Evolutionary conservation across 75 land plant genomes (phyloP).

Genomic region (Pseudotsuga menziesii): DNA sequence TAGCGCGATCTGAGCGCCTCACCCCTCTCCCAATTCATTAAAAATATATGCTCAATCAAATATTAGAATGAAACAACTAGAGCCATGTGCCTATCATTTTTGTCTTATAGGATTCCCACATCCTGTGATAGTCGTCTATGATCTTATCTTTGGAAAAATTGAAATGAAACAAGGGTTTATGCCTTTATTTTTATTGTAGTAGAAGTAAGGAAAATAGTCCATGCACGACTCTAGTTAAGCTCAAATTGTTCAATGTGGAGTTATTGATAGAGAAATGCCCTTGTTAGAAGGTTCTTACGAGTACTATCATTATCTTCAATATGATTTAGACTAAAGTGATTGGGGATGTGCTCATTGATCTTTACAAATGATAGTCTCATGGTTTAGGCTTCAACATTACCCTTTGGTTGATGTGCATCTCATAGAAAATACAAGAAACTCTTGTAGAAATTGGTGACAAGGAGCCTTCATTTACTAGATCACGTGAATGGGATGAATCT

Average conservation of each 20-base stretch:
- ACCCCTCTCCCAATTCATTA: too few relatives aligned
- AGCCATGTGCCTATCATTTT: conserved; percentile 39
- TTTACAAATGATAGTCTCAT: conserved; percentile 69
- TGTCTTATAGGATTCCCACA: conserved; percentile 4
- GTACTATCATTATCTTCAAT: conserved; percentile 94
- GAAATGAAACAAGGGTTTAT: conserved; percentile 7
- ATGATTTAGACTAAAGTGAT: conserved; percentile 85
- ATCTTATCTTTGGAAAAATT: too few relatives aligned
- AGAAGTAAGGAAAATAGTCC: conserved; percentile 61
- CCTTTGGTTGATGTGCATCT: conserved; percentile 69
- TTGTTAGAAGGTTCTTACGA: conserved; percentile 86
- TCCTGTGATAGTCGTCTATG: too few relatives aligned
- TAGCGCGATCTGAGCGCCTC: too few relatives aligned
- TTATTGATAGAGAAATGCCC: conserved; percentile 60
- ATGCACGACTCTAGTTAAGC: conserved; percentile 68
- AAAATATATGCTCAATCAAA: too few relatives aligned
- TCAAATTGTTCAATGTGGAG: conserved; percentile 49
- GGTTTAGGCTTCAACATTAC: conserved; percentile 92
- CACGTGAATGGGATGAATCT: conserved; percentile 96
- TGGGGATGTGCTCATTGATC: conserved; percentile 99
- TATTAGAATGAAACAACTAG: too few relatives aligned
- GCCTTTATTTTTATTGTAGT: conserved; percentile 11
- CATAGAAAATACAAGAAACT: conserved; percentile 82
- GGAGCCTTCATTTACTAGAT: conserved; percentile 82
- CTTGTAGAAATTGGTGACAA: conserved; percentile 98